A percentile compares a stretch with the other conserved stretches of the same genome.
Conservation (phyloP, 768 basidiomycete genomes). For the Phanerodontia chrysosporium region DNA sequence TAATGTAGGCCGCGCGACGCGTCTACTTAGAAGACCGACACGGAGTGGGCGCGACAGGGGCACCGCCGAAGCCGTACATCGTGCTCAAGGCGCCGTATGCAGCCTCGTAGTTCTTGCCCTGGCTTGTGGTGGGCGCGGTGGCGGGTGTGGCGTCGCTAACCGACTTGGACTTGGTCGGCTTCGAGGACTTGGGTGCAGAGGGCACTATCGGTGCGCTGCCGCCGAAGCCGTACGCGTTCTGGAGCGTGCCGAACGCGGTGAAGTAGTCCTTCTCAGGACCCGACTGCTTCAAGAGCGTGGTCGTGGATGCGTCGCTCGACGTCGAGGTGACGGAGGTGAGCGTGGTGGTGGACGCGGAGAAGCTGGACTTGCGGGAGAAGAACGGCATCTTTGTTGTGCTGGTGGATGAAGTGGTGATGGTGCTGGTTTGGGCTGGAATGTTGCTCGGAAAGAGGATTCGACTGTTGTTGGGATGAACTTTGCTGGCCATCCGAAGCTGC, state of each 20-base stretch:
- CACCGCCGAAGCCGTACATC: slow-evolving; percentile 1
- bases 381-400: neutral
- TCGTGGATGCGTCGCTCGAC: neutral
- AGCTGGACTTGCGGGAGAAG: neutral
- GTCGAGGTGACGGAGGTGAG: neutral
- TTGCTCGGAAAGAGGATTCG: neutral
- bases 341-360: neutral
- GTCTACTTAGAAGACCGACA: neutral
- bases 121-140: neutral
- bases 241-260: neutral
- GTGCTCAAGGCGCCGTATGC: slow-evolving; percentile 1
- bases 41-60: neutral
- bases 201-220: neutral
- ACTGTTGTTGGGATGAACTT: neutral
- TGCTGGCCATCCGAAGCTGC: neutral
- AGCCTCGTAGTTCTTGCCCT: neutral
- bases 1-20: neutral
- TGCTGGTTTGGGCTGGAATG: neutral
- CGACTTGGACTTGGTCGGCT: neutral
- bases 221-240: neutral
- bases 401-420: neutral
- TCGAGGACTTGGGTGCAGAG: neutral
- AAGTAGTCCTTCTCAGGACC: neutral
- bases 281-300: neutral
- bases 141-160: neutral